Evolutionary conservation across 2,329 filamentous ascomycete genomes (phyloP), one percentile per base, ranked within the genome.

Genomic region (Chrysoporthe cubensis): DNA sequence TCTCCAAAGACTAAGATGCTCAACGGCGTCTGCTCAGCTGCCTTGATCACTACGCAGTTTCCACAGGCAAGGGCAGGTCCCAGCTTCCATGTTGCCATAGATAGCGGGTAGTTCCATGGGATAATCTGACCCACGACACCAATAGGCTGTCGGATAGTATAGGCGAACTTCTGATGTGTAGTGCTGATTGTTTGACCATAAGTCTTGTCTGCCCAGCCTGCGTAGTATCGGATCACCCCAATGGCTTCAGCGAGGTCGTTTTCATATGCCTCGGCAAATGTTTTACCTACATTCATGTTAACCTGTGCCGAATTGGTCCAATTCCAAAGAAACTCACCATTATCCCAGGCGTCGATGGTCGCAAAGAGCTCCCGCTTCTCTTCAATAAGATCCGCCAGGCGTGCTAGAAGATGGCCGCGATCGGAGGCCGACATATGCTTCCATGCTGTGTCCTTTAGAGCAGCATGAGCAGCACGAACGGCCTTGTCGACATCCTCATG

Each of bases 101-200:
- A 74, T 9, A 80, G 71, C 1, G 89, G 89, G 70, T 87, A 91
- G 76, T 94, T 93, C 90, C 91, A 92, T n/a, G 91, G 90, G 58
- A 93, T 93, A 70, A 94, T 93, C 76, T 85, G 83, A 1, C 84
- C 91, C 70, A 91, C 92, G 0, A 94, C 91, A 50, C 92, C 92
- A n/a, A 94, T 80, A 1, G 92, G 91, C 75, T 94, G 89, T 46
- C 88, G 86, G 34, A 93, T 81, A 0, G 91, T 93, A 72, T 94
- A 94, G 1, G 90, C 90, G 70, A 94, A 86, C 76, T 94, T 94
- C 18, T 84, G 80, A 0, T 84, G 82, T 0, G 84, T 87, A 0
- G 90, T 92, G 67, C 90, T 88, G 71, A 94, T 93, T 13, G 91
- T 91, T 75, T 92, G 88, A 13, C 92, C 92, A 71, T 90, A 88